Conservation (phyloP, 805 yeast species). For the Cyberlindnera xylosilytica region DNA sequence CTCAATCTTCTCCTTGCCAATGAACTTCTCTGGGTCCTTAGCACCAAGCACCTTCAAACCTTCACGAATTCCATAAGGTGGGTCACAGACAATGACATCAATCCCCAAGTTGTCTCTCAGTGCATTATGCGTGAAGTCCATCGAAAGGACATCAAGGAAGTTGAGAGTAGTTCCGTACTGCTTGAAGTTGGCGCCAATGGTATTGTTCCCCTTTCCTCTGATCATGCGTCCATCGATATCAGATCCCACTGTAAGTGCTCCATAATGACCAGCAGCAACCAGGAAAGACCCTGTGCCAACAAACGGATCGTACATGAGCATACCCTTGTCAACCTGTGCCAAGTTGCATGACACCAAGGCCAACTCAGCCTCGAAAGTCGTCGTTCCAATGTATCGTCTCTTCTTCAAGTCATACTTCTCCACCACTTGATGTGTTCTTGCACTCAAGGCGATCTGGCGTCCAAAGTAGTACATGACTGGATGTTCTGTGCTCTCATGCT, state of each 20-base stretch:
- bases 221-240: constrained; percentile 86
- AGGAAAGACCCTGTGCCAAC: constrained; percentile 95
- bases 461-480: constrained; percentile 74
- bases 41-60: constrained; percentile 93
- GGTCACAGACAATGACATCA: constrained; percentile 90
- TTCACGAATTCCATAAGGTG: constrained; percentile 97
- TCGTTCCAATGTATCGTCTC: constrained; percentile 89
- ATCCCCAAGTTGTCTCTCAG: constrained; percentile 58
- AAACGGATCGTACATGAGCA: constrained; percentile 87
- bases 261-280: constrained; percentile 82
- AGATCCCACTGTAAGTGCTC: constrained; percentile 78
- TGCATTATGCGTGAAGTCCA: constrained; percentile 95
- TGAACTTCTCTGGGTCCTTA: constrained; percentile 60
- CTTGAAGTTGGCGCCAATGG: constrained; percentile 63
- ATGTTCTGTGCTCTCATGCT: constrained; percentile 36
- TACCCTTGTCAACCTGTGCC: constrained; percentile 65
- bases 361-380: constrained; percentile 93
- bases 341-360: constrained; percentile 85
- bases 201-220: constrained; percentile 62
- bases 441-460: constrained; percentile 59
- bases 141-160: constrained; percentile 74
- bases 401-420: constrained; percentile 80
- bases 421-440: constrained; percentile 58
- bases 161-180: constrained; percentile 60
- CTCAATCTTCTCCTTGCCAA: constrained; percentile 68